phyloP scores from a whole-genome alignment of 306 rosid genomes.

The Acacia crassicarpa region DNA sequence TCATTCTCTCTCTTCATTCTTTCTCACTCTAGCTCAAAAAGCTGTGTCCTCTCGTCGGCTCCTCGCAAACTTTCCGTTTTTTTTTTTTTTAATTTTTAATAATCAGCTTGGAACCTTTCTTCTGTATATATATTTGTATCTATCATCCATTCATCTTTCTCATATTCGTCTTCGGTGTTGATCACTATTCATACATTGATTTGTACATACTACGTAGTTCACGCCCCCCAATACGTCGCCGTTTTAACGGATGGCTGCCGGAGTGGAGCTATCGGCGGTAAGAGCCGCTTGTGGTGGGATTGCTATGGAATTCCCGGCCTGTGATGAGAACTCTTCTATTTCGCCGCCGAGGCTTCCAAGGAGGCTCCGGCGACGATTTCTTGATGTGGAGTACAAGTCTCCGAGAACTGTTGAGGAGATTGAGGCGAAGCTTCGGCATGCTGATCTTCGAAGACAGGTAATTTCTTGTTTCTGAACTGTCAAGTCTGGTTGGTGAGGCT shows the following conservation, averaged over 20 bases:
- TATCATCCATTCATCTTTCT: not conserved
- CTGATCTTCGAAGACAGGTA: conserved; percentile 98
- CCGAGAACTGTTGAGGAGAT: conserved; percentile 81
- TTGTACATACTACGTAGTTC: not conserved
- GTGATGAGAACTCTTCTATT: conserved; percentile 42
- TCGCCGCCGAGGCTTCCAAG: conserved; percentile 68
- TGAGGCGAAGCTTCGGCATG: conserved; percentile 82
- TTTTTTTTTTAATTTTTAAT: not conserved
- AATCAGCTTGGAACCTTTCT: not conserved
- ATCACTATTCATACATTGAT: not conserved
- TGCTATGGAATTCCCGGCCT: conserved; percentile 50
- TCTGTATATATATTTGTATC: not conserved
- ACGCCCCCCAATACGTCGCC: conserved; percentile 31
- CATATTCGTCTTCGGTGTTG: too few species aligned
- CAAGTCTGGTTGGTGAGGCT: conserved; percentile 42
- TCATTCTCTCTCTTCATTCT: conserved; percentile 10
- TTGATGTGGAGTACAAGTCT: conserved; percentile 57
- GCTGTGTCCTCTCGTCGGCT: conserved; percentile 48
- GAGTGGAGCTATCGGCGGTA: conserved; percentile 50
- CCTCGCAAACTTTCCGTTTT: conserved; percentile 32
- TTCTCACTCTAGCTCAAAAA: conserved; percentile 20
- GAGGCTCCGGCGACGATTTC: conserved; percentile 71
- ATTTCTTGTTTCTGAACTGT: conserved; percentile 12
- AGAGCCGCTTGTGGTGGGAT: conserved; percentile 35
- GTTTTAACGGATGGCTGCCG: conserved; percentile 47